Percentiles rank a stretch among this genome's conserved stretches.
Evolutionary conservation across 1,284 basidiomycete species (phyloP).

Genomic region (Pterula multifida): DNA sequence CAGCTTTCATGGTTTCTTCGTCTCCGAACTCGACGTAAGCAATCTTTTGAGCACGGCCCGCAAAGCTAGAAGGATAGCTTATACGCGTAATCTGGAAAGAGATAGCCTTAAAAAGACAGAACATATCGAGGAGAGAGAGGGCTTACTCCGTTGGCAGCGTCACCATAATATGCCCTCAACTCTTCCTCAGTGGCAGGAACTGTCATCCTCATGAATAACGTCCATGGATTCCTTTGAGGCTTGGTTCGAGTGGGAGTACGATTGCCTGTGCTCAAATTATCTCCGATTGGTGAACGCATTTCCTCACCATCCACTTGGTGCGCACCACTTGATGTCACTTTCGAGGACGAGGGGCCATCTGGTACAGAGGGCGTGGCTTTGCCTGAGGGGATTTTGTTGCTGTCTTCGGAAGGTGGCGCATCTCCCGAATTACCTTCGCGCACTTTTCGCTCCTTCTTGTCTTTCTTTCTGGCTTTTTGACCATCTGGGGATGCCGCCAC

Average conservation of each 20-base stretch:
- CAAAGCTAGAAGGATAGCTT: conserved; percentile 43
- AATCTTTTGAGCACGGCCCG: conserved; percentile 40
- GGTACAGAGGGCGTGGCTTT: background rate
- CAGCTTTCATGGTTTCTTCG: conserved; percentile 71
- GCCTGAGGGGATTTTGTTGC: background rate
- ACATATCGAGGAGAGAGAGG: too few species aligned
- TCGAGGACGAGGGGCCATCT: conserved; percentile 8
- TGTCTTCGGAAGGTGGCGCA: background rate
- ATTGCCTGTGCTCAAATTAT: conserved; percentile 41
- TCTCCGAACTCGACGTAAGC: conserved; percentile 83
- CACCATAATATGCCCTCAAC: conserved; percentile 65
- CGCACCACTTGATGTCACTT: conserved; percentile 16
- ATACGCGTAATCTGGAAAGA: conserved; percentile 54
- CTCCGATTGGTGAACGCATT: conserved; percentile 39
- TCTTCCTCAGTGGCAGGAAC: conserved; percentile 52
- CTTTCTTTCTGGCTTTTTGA: conserved; percentile 1
- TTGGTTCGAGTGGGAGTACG: conserved; percentile 55
- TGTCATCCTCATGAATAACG: conserved; percentile 70
- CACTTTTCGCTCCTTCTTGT: conserved; percentile 11
- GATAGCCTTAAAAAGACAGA: conserved; percentile 7
- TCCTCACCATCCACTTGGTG: conserved; percentile 16
- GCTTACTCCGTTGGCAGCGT: conserved; percentile 50
- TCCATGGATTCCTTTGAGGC: conserved; percentile 67
- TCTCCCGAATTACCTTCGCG: conserved; percentile 11
- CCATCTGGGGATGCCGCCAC: conserved; percentile 5